These are phyloP conservation scores for Suhomyces kunorum DNA, from an alignment of 1,139 yeast genomes.

Conservation along the genomic window DNA sequence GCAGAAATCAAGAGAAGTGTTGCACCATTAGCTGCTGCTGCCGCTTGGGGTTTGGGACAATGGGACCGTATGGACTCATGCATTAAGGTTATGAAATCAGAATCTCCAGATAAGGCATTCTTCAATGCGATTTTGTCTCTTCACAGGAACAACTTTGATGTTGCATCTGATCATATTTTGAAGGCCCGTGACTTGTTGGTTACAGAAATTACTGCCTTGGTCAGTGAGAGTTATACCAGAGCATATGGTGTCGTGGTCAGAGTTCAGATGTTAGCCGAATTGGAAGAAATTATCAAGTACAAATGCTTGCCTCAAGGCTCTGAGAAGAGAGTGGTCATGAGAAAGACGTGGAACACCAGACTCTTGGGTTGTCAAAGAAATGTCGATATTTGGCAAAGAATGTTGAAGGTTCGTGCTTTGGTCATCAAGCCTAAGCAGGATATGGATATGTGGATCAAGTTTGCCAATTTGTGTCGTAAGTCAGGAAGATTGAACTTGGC, in stretches of 20 bases:
- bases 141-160: conserved; percentile 83
- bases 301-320: conserved; percentile 82
- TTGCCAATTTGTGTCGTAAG: conserved; percentile 93
- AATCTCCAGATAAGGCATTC: conserved; percentile 92
- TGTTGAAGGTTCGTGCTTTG: conserved; percentile 88
- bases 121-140: conserved; percentile 86
- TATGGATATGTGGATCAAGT: conserved; percentile 97
- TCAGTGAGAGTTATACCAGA: conserved; percentile 93
- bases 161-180: conserved; percentile 75
- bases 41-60: conserved; percentile 98
- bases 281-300: conserved; percentile 91
- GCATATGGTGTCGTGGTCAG: conserved; percentile 97
- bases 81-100: conserved; percentile 84
- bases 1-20: conserved; percentile 79
- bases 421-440: conserved; percentile 96
- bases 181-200: conserved; percentile 87
- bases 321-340: conserved; percentile 72
- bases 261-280: conserved; percentile 94
- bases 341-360: conserved; percentile 93
- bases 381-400: conserved; percentile 97
- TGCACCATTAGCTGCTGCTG: conserved; percentile 98
- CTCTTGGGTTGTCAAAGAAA: conserved; percentile 91
- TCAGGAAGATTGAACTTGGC: conserved; percentile 91
- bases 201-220: conserved; percentile 91
- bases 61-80: conserved; percentile 97